Evolutionary conservation across 768 basidiomycete genomes (phyloP), one percentile per base, ranked within the genome.

Genomic region (Tricholoma terreum): DNA sequence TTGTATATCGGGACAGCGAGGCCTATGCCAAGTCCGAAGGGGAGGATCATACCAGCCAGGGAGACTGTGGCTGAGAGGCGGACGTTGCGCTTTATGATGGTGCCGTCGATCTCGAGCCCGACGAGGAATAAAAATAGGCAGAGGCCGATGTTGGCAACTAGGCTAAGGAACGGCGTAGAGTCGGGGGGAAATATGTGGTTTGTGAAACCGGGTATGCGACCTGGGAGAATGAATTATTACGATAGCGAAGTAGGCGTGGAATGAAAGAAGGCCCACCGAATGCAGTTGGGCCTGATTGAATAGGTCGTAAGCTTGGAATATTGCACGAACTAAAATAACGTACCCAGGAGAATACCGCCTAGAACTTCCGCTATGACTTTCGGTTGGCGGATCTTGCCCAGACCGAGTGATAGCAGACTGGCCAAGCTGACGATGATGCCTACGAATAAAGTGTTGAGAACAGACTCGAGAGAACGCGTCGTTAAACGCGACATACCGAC

Each of bases 91-190:
- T 80, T 86, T 71, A 98, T 87, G 58, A 98, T 77, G 4, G 76
- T 73, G 0, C 80, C 74, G 57, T 98, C 97, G 56, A 97, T 94
- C 75, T 93, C 91, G 33, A 96, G 85, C 3, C 96, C 96, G 38
- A 98, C 89, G 58, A 98, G 81, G 75, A 97, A 98, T 12, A 98
- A 82, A 73, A 93, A 94, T 43, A 94, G 82, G 61, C 87, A 87
- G 4, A 92, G 80, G 6, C 92, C 96, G 59, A 98, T 91, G 63
- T 92, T 91, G 12, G 96, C 91, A 15, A 89, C 85, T 17, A 98
- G 86, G 54, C 84, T 85, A 22, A 98, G 84, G 68, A 87, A 95
- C 0, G 93, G 79, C 6, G 81, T 68, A 0, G 92, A 94, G 0
- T 75, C 74, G 0, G 68, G 1, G 0, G 96, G 94, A 70, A 98